phyloP scores from a whole-genome alignment of 768 basidiomycete species.

The Termitomyces sp. region DNA sequence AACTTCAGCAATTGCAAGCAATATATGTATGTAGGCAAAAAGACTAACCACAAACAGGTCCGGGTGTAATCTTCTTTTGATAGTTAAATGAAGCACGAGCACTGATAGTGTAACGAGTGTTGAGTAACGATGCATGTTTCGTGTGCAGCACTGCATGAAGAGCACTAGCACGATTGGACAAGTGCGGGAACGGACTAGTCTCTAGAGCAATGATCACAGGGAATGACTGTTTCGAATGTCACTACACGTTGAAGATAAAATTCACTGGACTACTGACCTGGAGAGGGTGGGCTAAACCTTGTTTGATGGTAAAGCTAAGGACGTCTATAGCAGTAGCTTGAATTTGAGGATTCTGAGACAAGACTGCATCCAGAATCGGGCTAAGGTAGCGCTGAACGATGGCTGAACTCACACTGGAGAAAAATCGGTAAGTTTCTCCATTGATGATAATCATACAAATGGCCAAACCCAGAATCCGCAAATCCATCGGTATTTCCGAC shows the following conservation, averaged over 20 bases:
- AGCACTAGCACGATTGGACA: constrained; percentile 72
- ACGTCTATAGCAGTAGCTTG: constrained; percentile 88
- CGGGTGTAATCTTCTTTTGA: constrained; percentile 52
- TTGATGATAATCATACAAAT: not conserved
- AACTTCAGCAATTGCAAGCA: constrained; percentile 1
- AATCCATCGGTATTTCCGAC: constrained; percentile 95
- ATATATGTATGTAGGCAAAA: not conserved
- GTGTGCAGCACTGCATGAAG: constrained; percentile 78
- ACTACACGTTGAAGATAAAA: not conserved
- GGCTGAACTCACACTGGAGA: constrained; percentile 80
- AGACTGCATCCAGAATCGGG: constrained; percentile 74
- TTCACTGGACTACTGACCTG: constrained; percentile 43
- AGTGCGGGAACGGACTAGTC: constrained; percentile 55
- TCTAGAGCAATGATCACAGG: constrained; percentile 93
- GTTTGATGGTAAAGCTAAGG: constrained; percentile 87
- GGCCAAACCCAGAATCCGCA: constrained; percentile 88
- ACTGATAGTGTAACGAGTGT: constrained; percentile 76
- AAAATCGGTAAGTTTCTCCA: not conserved
- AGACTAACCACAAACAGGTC: constrained; percentile 46
- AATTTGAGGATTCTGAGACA: constrained; percentile 63
- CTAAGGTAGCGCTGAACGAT: constrained; percentile 89
- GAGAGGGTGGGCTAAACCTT: constrained; percentile 92
- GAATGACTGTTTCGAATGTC: constrained; percentile 55
- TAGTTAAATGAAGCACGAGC: constrained; percentile 82
- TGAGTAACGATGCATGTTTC: constrained; percentile 88